Conservation (phyloP, 139 green algal species). For the Closterium sp. region DNA sequence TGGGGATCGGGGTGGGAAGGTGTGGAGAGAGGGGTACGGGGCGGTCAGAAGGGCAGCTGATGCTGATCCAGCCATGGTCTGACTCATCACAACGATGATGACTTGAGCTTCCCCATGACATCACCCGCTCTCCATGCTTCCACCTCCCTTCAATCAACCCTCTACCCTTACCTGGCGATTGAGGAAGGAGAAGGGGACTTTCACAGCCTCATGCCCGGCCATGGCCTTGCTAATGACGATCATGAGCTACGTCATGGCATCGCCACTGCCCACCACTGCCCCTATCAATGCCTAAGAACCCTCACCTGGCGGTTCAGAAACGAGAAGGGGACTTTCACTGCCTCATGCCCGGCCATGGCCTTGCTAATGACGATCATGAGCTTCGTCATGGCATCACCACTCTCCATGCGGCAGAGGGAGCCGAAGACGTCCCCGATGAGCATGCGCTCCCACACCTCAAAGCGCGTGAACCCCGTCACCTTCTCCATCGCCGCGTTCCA, state of each 20-base stretch:
- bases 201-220: neutral
- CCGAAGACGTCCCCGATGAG: slow-evolving; percentile 26
- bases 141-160: neutral
- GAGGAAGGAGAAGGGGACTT: slow-evolving; percentile 14
- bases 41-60: too few relatives aligned
- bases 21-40: neutral
- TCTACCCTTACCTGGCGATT: neutral
- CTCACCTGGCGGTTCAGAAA: slow-evolving; percentile 6
- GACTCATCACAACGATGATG: too few relatives aligned
- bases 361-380: slow-evolving; percentile 22
- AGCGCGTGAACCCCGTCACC: neutral
- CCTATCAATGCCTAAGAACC: too few relatives aligned
- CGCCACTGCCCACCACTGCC: neutral
- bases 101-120: too few relatives aligned
- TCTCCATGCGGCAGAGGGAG: neutral
- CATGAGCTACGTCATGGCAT: slow-evolving; percentile 25
- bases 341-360: slow-evolving; percentile 13
- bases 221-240: slow-evolving; percentile 17
- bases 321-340: neutral
- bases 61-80: too few relatives aligned
- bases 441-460: neutral
- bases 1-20: neutral
- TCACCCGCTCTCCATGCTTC: neutral
- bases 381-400: slow-evolving; percentile 14
- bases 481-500: slow-evolving; percentile 35